A percentile compares a stretch with the other conserved stretches of the same genome.
Conservation (phyloP, 1,139 yeast species). For the Saccharomycopsis phalli region DNA sequence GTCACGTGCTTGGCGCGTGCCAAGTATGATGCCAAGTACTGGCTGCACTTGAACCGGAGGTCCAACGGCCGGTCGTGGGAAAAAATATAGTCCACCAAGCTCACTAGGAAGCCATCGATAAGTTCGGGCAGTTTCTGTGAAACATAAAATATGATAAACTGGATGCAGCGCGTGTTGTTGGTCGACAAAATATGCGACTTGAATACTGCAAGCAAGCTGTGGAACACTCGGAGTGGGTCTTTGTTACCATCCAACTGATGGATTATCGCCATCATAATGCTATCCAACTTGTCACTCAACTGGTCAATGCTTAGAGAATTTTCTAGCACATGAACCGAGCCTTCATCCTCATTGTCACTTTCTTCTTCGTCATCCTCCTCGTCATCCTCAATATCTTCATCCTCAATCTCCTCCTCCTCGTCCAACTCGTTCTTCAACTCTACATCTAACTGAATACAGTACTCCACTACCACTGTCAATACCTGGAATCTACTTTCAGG, state of each 20-base stretch:
- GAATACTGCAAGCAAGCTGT: constrained; percentile 68
- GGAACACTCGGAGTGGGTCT: constrained; percentile 64
- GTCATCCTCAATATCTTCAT: constrained; percentile 40
- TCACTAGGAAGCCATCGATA: constrained; percentile 76
- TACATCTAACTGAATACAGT: constrained; percentile 82
- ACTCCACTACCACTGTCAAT: constrained; percentile 77
- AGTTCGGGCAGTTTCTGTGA: constrained; percentile 78
- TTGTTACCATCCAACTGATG: constrained; percentile 31
- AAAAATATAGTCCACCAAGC: constrained; percentile 77
- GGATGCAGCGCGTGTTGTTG: constrained; percentile 84
- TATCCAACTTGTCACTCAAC: constrained; percentile 13
- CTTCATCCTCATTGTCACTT: constrained; percentile 19
- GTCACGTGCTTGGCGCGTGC: constrained; percentile 68
- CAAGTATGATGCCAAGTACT: constrained; percentile 82
- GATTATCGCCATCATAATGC: constrained; percentile 14
- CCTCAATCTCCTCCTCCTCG: constrained; percentile 72
- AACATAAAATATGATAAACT: constrained; percentile 71
- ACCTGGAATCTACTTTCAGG: constrained; percentile 63
- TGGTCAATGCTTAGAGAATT: constrained; percentile 9
- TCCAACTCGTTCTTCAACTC: constrained; percentile 85
- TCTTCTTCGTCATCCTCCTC: constrained; percentile 11
- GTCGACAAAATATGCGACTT: constrained; percentile 82
- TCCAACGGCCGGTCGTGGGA: constrained; percentile 58
- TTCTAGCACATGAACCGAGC: constrained; percentile 17
- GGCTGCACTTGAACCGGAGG: constrained; percentile 79